Base-by-base conservation (phyloP, 2,329 filamentous ascomycete genomes). In the Neofusicoccum cordaticola region DNA sequence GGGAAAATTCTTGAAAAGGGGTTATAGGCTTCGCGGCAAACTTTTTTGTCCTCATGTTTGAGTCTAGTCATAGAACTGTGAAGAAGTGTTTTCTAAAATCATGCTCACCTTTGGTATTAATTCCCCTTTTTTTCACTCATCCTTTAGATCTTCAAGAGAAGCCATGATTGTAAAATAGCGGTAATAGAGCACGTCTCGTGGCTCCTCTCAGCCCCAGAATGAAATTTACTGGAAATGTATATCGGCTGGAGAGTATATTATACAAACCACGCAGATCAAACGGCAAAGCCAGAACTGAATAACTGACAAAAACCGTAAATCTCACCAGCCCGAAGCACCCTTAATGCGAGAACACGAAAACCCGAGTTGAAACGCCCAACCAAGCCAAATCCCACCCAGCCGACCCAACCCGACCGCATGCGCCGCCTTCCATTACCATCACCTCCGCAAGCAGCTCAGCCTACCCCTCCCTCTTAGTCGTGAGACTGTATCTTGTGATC, bases 401-500 rank as follows among this genome's bases (percentile, higher is more conserved):
- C 27, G 39, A 13, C 41, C 50, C 5, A 15, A 34, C 17, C 44
- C n/a, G 27, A 5, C n/a, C 50, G 50, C 48, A 31, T 45, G 31
- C 39, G 48, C 50, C 48, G n/a, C 9, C 39, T 37, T 12, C 41
- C 52, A 45, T 34, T 34, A 45, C 4, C 15, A 44, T 44, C 3
- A 17, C n/a, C 34, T 47, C 27, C 42, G 3, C 15, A 12, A 19
- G 6, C 5, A 31, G 2, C 41, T 6, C 9, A 17, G 9, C 52
- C 37, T n/a, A 13, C 15, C 2, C 11, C 6, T 15, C 9, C n/a
- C 22, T 2, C 27, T 58, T 22, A 60, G 11, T 60, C 44, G 17
- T 58, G 45, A 8, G 63, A 68, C 67, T 98, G 95, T 58, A 97
- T 84, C 85, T 98, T 98, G 79, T 97, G 81, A 74, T 98, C 94